phyloP scores from a whole-genome alignment of 805 yeast species.

The Starmerella geochares region DNA sequence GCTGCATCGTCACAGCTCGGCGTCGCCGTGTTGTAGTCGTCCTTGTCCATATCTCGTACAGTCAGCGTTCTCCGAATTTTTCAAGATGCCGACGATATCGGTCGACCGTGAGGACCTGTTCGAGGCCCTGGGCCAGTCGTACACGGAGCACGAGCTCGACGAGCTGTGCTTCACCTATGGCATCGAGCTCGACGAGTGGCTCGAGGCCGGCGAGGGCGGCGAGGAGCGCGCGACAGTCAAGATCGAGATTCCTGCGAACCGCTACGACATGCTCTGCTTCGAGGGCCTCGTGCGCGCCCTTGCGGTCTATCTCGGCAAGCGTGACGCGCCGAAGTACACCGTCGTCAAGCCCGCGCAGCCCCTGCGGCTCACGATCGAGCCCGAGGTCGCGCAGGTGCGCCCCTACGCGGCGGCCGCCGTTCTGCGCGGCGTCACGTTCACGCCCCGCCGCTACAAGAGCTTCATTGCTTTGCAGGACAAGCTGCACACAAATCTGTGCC shows the following conservation, averaged over 20 bases:
- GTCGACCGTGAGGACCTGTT: constrained; percentile 91
- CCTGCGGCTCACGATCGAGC: constrained; percentile 57
- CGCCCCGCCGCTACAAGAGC: constrained; percentile 78
- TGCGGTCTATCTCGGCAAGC: constrained; percentile 74
- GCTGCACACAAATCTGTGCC: constrained; percentile 86
- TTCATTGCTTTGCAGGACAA: constrained; percentile 95
- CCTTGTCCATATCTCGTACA: constrained; percentile 5
- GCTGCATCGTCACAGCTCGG: no score
- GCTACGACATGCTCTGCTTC: constrained; percentile 94
- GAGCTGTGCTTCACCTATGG: constrained; percentile 97
- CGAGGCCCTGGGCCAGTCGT: constrained; percentile 52
- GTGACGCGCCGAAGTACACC: constrained; percentile 53
- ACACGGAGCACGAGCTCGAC: constrained; percentile 83
- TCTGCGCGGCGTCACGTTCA: constrained; percentile 70
- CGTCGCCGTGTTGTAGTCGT: no score
- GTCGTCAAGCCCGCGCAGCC: constrained; percentile 53
- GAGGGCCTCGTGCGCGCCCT: constrained; percentile 96
- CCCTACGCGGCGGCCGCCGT: constrained; percentile 96
- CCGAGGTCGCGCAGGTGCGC: constrained; percentile 63
- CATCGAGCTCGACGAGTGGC: constrained; percentile 93
- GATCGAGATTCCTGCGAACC: constrained; percentile 95
- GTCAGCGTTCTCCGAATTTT: neutral
- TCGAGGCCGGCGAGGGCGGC: constrained; percentile 43
- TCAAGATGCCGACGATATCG: constrained; percentile 83
- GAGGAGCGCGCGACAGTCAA: constrained; percentile 96